Evolutionary conservation across 371 early-diverging fungal species (phyloP).

Genomic region (Cokeromyces recurvatus): DNA sequence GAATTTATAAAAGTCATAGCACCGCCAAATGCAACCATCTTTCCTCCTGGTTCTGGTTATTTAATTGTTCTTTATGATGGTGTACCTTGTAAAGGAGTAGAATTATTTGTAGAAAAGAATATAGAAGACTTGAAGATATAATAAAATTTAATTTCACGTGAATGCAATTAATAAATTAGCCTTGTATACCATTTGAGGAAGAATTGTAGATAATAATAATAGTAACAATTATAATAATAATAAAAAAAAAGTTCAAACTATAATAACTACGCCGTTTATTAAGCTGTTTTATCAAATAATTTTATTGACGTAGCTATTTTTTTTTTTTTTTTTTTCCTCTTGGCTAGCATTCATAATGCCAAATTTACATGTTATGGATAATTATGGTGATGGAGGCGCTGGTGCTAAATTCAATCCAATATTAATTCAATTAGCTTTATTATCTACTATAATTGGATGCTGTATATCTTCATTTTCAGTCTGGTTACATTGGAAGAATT

Average conservation of each 20-base stretch:
- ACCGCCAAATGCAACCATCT: constrained; percentile 53
- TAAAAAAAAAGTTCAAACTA: too few species aligned
- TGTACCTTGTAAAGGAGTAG: constrained; percentile 41
- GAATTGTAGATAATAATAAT: too few species aligned
- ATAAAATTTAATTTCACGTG: too few species aligned
- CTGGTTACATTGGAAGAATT: constrained; percentile 86
- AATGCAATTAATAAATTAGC: too few species aligned
- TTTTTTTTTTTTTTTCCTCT: too few species aligned
- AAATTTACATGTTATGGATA: too few species aligned
- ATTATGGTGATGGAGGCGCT: constrained; percentile 40
- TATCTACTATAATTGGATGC: constrained; percentile 59
- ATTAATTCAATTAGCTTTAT: constrained; percentile 49
- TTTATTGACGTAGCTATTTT: too few species aligned
- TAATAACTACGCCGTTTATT: too few species aligned
- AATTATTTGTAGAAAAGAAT: constrained; percentile 28
- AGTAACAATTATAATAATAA: too few species aligned
- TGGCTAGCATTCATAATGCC: too few species aligned
- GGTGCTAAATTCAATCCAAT: constrained; percentile 52
- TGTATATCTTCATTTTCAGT: constrained; percentile 70
- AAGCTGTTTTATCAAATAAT: too few species aligned
- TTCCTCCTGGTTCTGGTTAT: constrained; percentile 58
- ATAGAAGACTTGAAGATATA: constrained; percentile 11
- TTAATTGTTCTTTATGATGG: constrained; percentile 53
- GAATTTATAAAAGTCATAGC: constrained; percentile 32
- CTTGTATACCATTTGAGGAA: too few species aligned